phyloP scores from a whole-genome alignment of 2,329 filamentous ascomycete species.

The Aphanoascus verrucosus region DNA sequence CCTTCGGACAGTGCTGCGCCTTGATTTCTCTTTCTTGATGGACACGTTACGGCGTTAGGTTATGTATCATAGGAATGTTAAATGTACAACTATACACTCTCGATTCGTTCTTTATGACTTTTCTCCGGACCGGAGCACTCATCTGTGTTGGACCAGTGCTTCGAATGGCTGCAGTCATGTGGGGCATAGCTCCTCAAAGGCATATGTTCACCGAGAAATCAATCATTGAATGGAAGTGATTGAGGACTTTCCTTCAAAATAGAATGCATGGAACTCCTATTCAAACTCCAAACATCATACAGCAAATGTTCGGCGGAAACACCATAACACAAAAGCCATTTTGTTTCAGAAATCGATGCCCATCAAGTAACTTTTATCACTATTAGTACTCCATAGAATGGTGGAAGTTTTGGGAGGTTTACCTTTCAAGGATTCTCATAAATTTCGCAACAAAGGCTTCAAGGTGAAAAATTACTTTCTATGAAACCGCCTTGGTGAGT shows the following conservation, averaged over 20 bases:
- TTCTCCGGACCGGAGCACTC: not conserved
- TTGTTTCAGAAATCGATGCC: constrained; percentile 16
- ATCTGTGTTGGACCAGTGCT: not conserved
- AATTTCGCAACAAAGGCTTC: constrained; percentile 98
- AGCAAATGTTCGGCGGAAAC: not conserved
- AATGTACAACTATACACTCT: constrained; percentile 1
- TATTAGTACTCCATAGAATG: not conserved
- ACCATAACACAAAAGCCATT: not conserved
- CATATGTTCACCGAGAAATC: too few species aligned
- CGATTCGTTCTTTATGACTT: not conserved
- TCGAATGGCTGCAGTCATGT: too few species aligned
- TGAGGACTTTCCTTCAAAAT: too few species aligned
- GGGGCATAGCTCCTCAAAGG: too few species aligned
- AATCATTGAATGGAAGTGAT: too few species aligned
- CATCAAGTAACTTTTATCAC: constrained; percentile 16
- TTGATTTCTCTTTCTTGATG: constrained; percentile 1
- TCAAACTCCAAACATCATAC: not conserved
- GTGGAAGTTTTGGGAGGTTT: constrained; percentile 27
- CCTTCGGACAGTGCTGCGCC: not conserved
- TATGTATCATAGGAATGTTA: not conserved
- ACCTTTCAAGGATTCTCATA: constrained; percentile 92
- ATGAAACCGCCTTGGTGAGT: constrained; percentile 9
- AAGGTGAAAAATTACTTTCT: constrained; percentile 93
- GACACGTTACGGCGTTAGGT: constrained; percentile 1
- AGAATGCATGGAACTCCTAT: not conserved